phyloP scores from a whole-genome alignment of 2,329 filamentous ascomycete species.

The Knufia petricola region DNA sequence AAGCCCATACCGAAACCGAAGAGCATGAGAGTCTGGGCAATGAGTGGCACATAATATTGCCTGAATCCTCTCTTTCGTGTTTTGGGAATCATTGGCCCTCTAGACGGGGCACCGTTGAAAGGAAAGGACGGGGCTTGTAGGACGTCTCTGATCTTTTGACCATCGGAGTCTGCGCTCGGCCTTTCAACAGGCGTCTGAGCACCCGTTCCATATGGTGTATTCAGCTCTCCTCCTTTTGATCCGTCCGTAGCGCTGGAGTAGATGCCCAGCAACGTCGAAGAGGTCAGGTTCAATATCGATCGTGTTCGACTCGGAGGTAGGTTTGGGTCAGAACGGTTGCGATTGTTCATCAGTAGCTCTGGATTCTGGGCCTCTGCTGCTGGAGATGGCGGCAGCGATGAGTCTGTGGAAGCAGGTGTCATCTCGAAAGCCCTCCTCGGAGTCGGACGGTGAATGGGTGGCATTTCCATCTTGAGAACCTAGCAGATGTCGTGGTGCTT shows the following conservation, averaged over 20 bases:
- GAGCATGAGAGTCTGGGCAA: conserved; percentile 53
- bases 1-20: conserved; percentile 75
- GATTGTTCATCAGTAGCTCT: conserved; percentile 26
- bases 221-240: conserved; percentile 46
- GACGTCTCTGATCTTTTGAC: conserved; percentile 25
- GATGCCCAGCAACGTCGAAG: conserved; percentile 83
- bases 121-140: conserved; percentile 20
- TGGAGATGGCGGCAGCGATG: conserved; percentile 34
- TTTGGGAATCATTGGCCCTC: neutral
- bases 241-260: conserved; percentile 61
- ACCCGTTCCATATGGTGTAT: conserved; percentile 71
- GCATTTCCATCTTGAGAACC: conserved; percentile 19
- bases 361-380: conserved; percentile 28
- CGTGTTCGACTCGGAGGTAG: conserved; percentile 55
- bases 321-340: conserved; percentile 22
- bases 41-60: conserved; percentile 44
- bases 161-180: conserved; percentile 35
- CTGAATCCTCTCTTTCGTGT: conserved; percentile 30
- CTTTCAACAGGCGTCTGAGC: conserved; percentile 54
- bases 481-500: neutral
- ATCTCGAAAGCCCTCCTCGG: conserved; percentile 63
- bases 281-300: conserved; percentile 77
- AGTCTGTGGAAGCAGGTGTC: conserved; percentile 37
- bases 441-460: conserved; percentile 53
- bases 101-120: conserved; percentile 1